phyloP scores from a whole-genome alignment of 805 yeast genomes.

The Naumovozyma dairenensis region DNA sequence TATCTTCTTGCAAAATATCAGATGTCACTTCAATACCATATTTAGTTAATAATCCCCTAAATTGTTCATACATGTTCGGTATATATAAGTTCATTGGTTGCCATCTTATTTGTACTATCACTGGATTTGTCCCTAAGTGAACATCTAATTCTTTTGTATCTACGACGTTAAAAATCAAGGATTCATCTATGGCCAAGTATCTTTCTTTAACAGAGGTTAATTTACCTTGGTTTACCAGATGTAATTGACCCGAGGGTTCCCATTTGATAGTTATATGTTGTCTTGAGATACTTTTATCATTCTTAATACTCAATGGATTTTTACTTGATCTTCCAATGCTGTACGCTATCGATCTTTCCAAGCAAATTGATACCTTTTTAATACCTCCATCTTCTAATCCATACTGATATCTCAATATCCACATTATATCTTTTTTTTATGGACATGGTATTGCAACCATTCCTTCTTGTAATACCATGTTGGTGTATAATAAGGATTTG shows the following conservation, averaged over 20 bases:
- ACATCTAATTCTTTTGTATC: neutral
- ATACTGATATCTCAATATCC: conserved; percentile 19
- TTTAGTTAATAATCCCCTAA: no score
- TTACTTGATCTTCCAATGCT: conserved; percentile 26
- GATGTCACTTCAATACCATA: no score
- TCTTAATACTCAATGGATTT: conserved; percentile 19
- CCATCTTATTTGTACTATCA: conserved; percentile 9
- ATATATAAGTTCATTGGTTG: conserved; percentile 11
- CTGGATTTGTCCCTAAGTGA: conserved; percentile 21
- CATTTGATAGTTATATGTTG: conserved; percentile 19
- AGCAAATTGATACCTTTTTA: conserved; percentile 10
- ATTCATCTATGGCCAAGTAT: conserved; percentile 13
- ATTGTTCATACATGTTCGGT: no score
- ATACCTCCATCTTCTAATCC: conserved; percentile 13
- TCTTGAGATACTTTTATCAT: conserved; percentile 28
- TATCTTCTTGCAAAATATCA: no score
- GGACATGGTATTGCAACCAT: no score
- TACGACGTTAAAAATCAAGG: conserved; percentile 4
- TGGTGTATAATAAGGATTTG: no score
- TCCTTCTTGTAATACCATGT: no score
- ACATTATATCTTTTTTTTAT: conserved; percentile 19
- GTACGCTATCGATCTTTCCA: conserved; percentile 8
- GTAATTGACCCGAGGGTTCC: conserved; percentile 5
- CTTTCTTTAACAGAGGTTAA: conserved; percentile 17
- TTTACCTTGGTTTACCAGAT: conserved; percentile 21